phyloP scores from a whole-genome alignment of 129 eudicot species.

The Ambrosia artemisiifolia region DNA sequence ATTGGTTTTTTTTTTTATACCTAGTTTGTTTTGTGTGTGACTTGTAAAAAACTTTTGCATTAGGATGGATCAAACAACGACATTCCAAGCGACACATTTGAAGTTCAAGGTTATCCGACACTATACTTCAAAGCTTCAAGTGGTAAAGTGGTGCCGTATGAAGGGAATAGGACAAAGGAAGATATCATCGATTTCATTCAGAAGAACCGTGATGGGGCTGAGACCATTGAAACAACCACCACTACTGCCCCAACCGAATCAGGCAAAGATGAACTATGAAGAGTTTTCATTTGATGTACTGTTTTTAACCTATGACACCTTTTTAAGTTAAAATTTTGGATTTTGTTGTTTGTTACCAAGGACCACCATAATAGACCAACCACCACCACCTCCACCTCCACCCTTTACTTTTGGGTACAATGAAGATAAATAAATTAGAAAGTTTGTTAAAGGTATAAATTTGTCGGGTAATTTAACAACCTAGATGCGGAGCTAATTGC shows the following conservation, averaged over 20 bases:
- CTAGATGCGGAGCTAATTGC: too few species aligned
- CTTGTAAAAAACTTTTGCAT: too few species aligned
- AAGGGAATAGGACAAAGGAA: constrained; percentile 82
- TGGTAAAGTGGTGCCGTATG: constrained; percentile 60
- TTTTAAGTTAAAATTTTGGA: constrained; percentile 15
- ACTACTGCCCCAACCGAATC: constrained; percentile 6
- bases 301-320: too few species aligned
- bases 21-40: too few species aligned
- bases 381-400: not conserved
- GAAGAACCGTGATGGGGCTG: constrained; percentile 54
- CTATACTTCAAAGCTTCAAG: constrained; percentile 71
- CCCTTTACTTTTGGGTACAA: not conserved
- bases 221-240: constrained; percentile 6
- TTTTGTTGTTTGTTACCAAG: constrained; percentile 19
- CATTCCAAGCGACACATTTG: constrained; percentile 53
- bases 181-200: constrained; percentile 68
- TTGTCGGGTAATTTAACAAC: too few species aligned
- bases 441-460: too few species aligned
- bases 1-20: too few species aligned
- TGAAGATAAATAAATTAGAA: constrained; percentile 26
- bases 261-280: constrained; percentile 63
- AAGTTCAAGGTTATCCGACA: constrained; percentile 88
- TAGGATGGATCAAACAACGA: constrained; percentile 94
- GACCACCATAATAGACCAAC: not conserved
- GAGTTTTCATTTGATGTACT: constrained; percentile 5